Evolutionary conservation across 495 filamentous ascomycete genomes (phyloP), one percentile per base, ranked within the genome.

Genomic region (Clavariopsis aquatica): DNA sequence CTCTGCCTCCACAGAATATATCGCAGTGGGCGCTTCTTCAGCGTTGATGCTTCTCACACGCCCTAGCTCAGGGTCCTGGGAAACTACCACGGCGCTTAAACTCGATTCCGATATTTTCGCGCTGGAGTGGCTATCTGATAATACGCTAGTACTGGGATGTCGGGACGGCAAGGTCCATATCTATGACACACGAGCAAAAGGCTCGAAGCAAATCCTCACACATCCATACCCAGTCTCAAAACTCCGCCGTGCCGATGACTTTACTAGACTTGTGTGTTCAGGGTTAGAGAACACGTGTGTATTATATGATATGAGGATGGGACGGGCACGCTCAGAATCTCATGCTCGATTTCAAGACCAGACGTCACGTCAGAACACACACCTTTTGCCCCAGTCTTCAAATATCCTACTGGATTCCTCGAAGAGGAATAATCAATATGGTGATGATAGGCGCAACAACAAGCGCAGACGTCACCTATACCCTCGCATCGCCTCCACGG

Each of bases 301-400:
- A n/a, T 27, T 76, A 27, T 76, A 72, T 55, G 74, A 77, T 52
- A 55, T 72, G 0, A 72, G 74, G 24, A 70, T 62, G 52, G 7
- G 52, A 19, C 53, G 52, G 17, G 26, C 7, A 51, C 5, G 20
- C 22, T n/a, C 5, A 19, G 7, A n/a, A 7, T 4, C 22, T 49
- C 45, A 23, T 23, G 8, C 22, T 5, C 45, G 17, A 51, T 47
- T n/a, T 43, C 52, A 24, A 41, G 52, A 34, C 12, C 31, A 34
- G 9, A 43, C 31, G 27, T 24, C 36, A 26, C 7, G n/a, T 19
- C 20, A 49, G 2, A 28, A 47, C 17, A 5, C 43, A 8, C 36
- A 52, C 46, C 17, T n/a, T n/a, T n/a, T n/a, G n/a, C n/a, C n/a
- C n/a, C n/a, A n/a, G n/a, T n/a, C n/a, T n/a, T 6, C 9, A 17